A percentile compares a stretch with the other conserved stretches of the same genome.
Evolutionary conservation across 331 rosid species (phyloP).

Genomic region (Pyracantha coccinea): DNA sequence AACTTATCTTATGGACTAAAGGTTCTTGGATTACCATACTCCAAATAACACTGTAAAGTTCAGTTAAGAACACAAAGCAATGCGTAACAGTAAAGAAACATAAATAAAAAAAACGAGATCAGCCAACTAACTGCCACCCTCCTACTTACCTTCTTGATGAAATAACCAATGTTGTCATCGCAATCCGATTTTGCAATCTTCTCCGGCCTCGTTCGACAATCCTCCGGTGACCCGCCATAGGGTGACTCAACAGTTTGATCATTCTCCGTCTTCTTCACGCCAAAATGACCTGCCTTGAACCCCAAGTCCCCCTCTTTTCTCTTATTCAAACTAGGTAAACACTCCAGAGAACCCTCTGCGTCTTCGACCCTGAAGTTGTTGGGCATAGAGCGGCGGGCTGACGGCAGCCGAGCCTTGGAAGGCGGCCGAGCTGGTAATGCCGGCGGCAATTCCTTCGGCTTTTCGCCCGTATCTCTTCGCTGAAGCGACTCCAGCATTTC

Average conservation of each 20-base stretch:
- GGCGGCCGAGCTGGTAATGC: slow-evolving; percentile 91
- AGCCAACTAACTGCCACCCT: neutral
- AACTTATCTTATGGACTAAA: neutral
- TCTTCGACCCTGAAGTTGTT: slow-evolving; percentile 39
- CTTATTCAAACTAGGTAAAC: slow-evolving; percentile 26
- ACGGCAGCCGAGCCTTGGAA: slow-evolving; percentile 65
- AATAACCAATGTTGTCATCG: slow-evolving; percentile 65
- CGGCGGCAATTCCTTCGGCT: slow-evolving; percentile 84
- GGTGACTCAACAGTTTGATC: slow-evolving; percentile 60
- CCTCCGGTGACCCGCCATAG: slow-evolving; percentile 34
- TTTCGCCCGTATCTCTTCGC: slow-evolving; percentile 64
- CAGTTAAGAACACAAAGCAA: neutral
- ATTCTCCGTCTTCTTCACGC: slow-evolving; percentile 44
- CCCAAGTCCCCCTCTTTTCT: slow-evolving; percentile 48
- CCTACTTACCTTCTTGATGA: slow-evolving; percentile 65
- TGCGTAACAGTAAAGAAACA: neutral
- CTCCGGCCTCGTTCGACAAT: slow-evolving; percentile 14
- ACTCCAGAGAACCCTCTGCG: slow-evolving; percentile 11
- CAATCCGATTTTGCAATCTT: slow-evolving; percentile 30
- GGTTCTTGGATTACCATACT: neutral
- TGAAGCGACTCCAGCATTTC: slow-evolving; percentile 95
- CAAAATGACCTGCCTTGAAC: slow-evolving; percentile 49
- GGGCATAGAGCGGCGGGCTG: slow-evolving; percentile 64
- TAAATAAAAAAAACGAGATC: neutral
- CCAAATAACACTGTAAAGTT: neutral